Conservation (phyloP, 2,329 filamentous ascomycete genomes). For the Hypoxylon sp. region DNA sequence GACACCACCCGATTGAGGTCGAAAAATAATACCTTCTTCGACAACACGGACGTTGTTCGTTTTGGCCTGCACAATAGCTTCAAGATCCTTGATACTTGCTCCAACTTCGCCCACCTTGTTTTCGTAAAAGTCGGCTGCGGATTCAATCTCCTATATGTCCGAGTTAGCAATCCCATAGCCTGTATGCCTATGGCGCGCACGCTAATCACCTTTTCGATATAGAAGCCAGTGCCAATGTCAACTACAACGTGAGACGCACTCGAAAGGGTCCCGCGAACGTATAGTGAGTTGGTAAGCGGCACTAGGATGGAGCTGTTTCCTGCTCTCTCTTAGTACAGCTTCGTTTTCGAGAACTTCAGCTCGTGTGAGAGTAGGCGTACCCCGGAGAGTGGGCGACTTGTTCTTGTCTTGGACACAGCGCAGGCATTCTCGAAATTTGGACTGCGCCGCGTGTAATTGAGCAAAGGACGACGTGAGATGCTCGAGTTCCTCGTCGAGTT, state of each 20-base stretch:
- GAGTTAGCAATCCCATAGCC: constrained; percentile 23
- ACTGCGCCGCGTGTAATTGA: constrained; percentile 89
- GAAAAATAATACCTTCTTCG: constrained; percentile 77
- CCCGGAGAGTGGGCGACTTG: constrained; percentile 55
- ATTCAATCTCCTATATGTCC: constrained; percentile 62
- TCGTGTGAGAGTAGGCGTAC: constrained; percentile 37
- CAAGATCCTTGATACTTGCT: constrained; percentile 67
- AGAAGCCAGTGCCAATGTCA: constrained; percentile 51
- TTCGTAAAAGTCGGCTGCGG: constrained; percentile 69
- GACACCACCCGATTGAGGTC: neutral
- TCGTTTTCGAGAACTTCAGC: neutral
- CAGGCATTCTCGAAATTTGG: constrained; percentile 92
- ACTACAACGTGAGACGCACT: constrained; percentile 76
- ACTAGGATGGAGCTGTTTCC: constrained; percentile 77
- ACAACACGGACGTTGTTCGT: constrained; percentile 86
- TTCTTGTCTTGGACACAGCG: constrained; percentile 74
- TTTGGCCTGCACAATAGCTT: constrained; percentile 74
- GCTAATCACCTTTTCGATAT: constrained; percentile 79
- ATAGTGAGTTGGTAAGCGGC: constrained; percentile 94
- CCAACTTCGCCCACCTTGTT: constrained; percentile 66
- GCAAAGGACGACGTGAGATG: constrained; percentile 92
- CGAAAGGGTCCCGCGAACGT: constrained; percentile 86
- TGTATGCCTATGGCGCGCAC: neutral
- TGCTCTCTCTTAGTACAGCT: constrained; percentile 30
- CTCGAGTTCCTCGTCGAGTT: constrained; percentile 95